Evolutionary conservation across 1,284 basidiomycete species (phyloP).

Genomic region (Flammula alnicola): DNA sequence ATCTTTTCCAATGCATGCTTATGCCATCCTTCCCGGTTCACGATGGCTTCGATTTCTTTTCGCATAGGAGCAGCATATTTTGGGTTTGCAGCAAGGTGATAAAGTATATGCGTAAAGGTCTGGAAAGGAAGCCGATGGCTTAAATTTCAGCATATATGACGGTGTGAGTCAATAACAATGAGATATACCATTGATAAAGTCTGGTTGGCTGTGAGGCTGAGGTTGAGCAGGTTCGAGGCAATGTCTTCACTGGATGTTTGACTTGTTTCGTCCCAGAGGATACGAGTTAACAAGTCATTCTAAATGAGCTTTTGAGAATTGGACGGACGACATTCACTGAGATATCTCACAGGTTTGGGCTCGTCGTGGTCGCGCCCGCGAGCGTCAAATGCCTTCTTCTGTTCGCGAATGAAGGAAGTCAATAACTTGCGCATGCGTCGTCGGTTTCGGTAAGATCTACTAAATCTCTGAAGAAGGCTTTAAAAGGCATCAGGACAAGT

Average conservation of each 20-base stretch:
- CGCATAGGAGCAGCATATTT: conserved; percentile 41
- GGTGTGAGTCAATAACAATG: not conserved
- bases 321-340: not conserved
- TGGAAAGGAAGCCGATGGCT: not conserved
- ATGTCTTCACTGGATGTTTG: conserved; percentile 18
- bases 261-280: conserved; percentile 6
- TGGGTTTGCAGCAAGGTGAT: conserved; percentile 41
- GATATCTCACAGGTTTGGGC: not conserved
- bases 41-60: conserved; percentile 41
- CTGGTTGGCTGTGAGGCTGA: conserved; percentile 32
- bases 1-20: conserved; percentile 35
- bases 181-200: conserved; percentile 24
- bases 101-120: conserved; percentile 38
- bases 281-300: conserved; percentile 14
- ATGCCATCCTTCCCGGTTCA: conserved; percentile 45
- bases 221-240: conserved; percentile 25
- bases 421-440: conserved; percentile 1
- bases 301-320: not conserved
- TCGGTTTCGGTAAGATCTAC: conserved; percentile 1
- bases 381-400: not conserved
- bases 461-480: not conserved
- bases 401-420: not conserved
- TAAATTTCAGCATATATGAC: not conserved
- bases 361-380: no score
- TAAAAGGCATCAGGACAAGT: not conserved